These are phyloP conservation scores for Fusarium paranaense DNA, from an alignment of 2,329 filamentous ascomycete genomes.

Conservation along the genomic window DNA sequence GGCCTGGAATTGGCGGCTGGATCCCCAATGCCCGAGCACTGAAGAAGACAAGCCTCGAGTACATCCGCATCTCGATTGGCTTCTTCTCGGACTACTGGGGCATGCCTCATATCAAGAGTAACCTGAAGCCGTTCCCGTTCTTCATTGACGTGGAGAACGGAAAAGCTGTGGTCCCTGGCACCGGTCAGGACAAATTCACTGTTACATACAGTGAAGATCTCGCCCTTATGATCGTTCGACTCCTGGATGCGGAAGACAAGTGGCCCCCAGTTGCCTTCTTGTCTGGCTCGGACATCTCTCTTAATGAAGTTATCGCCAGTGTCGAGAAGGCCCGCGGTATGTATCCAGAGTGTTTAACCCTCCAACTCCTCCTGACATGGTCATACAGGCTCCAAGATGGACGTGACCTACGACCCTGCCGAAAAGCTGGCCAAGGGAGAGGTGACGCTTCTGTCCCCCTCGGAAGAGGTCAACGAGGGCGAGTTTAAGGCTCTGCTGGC, in stretches of 20 bases:
- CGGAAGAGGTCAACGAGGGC: neutral
- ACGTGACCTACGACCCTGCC: neutral
- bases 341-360: neutral
- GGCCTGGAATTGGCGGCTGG: neutral
- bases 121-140: neutral
- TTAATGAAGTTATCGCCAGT: neutral
- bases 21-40: neutral
- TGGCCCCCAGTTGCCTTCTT: neutral
- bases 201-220: neutral
- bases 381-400: neutral
- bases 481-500: neutral
- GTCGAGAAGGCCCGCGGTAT: neutral
- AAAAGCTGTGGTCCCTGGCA: neutral
- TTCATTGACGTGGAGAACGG: neutral
- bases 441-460: neutral
- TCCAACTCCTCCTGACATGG: neutral
- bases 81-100: neutral
- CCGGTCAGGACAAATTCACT: neutral
- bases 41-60: neutral
- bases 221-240: neutral
- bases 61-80: neutral
- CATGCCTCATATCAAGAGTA: neutral
- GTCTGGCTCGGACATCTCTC: neutral
- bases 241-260: neutral
- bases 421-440: neutral